Conservation (phyloP, 257 asterid species). For the Buddleja alternifolia region DNA sequence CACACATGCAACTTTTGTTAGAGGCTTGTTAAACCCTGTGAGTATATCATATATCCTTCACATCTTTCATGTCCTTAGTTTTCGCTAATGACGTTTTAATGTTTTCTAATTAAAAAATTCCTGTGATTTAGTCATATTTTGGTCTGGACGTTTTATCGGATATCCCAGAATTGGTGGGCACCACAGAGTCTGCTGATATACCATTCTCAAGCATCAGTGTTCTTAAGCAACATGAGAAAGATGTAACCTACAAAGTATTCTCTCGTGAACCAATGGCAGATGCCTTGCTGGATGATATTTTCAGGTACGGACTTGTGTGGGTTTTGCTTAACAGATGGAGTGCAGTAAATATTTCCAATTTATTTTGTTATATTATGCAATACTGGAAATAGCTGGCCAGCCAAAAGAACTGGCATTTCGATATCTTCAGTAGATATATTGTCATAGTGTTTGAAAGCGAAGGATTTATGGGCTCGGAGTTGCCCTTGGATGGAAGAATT, state of each 20-base stretch:
- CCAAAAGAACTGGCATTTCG: not conserved
- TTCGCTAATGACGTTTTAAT: not conserved
- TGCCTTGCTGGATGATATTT: constrained; percentile 64
- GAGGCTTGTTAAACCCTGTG: constrained; percentile 91
- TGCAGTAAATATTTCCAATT: not conserved
- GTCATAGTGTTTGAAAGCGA: not conserved
- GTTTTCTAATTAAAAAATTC: constrained; percentile 23
- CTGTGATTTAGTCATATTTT: constrained; percentile 68
- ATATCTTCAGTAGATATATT: too few relatives aligned
- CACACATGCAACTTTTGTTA: constrained; percentile 83
- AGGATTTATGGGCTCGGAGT: too few relatives aligned
- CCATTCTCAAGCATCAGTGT: constrained; percentile 86
- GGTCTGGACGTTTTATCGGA: constrained; percentile 63
- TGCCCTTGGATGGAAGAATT: too few relatives aligned
- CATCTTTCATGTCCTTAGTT: not conserved
- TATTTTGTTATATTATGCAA: not conserved
- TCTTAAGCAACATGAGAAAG: constrained; percentile 72
- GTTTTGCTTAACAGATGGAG: not conserved
- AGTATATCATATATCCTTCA: constrained; percentile 37
- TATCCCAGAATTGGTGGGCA: constrained; percentile 89
- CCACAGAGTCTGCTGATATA: constrained; percentile 67
- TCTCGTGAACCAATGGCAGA: constrained; percentile 76
- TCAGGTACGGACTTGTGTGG: constrained; percentile 54
- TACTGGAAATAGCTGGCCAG: constrained; percentile 8
- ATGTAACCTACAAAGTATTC: constrained; percentile 83